These are phyloP conservation scores for Gastrolobium villosum DNA, from an alignment of 306 rosid genomes.

Conservation along the genomic window DNA sequence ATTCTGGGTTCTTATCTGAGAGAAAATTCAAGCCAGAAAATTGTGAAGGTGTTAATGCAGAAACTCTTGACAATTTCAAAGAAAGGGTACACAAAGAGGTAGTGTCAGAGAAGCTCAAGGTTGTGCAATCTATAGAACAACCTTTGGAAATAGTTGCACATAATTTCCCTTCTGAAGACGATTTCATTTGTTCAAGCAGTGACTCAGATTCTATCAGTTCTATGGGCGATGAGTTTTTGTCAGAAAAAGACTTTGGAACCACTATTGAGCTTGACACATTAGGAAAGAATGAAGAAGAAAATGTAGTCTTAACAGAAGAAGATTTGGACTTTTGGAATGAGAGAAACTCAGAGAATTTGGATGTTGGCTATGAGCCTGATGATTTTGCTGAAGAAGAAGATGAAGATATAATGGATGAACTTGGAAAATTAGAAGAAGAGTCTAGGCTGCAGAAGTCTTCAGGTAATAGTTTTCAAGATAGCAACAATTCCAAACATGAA, in stretches of 20 bases:
- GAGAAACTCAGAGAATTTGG: slow-evolving; percentile 39
- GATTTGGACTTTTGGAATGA: slow-evolving; percentile 53
- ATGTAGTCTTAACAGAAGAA: slow-evolving; percentile 28
- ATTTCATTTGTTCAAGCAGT: slow-evolving; percentile 53
- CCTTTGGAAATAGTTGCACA: slow-evolving; percentile 15
- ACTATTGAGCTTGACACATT: slow-evolving; percentile 36
- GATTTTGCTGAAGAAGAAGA: slow-evolving; percentile 70
- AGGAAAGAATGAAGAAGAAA: slow-evolving; percentile 36
- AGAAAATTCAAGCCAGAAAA: slow-evolving; percentile 27
- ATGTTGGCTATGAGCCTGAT: slow-evolving; percentile 65
- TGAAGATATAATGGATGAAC: slow-evolving; percentile 59
- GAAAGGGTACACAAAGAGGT: slow-evolving; percentile 36
- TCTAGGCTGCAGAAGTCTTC: slow-evolving; percentile 31
- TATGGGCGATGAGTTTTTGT: slow-evolving; percentile 56
- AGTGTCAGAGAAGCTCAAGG: slow-evolving; percentile 39
- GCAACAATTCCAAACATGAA: slow-evolving; percentile 40
- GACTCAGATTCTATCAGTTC: slow-evolving; percentile 57
- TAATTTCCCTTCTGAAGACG: slow-evolving; percentile 55
- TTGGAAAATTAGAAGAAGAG: slow-evolving; percentile 56
- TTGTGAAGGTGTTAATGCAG: slow-evolving; percentile 39
- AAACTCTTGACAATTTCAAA: slow-evolving; percentile 37
- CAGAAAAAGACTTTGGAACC: slow-evolving; percentile 61
- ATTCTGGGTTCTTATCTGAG: slow-evolving; percentile 37
- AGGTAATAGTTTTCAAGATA: slow-evolving; percentile 25
- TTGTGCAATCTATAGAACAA: slow-evolving; percentile 9